Base-by-base conservation (phyloP, 2,329 filamentous ascomycete genomes). In the Phaeosphaeriaceae sp. region DNA sequence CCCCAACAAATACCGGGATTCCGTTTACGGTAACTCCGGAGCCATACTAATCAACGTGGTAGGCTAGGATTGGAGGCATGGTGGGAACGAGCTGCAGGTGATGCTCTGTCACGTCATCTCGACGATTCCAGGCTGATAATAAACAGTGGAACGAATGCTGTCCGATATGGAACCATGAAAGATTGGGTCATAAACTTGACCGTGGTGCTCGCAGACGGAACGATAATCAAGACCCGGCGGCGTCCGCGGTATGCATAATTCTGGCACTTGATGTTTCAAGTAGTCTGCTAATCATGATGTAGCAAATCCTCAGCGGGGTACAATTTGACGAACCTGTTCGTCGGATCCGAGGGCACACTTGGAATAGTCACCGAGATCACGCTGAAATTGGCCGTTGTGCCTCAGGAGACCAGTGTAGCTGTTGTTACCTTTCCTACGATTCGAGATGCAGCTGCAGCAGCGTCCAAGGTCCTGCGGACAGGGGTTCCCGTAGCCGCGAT, bases 181-280 rank as follows among this genome's bases (percentile, higher is more conserved):
- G 91, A 94, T 70, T 94, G 91, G 91, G 90, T 94, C 24, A 88
- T 94, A 71, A 93, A 93, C 69, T 78, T 94, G 57, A 94, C 91
- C 0, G 90, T 94, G 1, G 91, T 94, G 0, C 84, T 94, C 26
- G 89, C 91, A 10, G 91, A 94, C 68, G 91, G 91, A 1, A 90
- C 86, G 0, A 79, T 94, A 23, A 90, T 94, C 79, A 94, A 94
- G 80, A 94, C 91, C 0, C 85, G 90, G 55, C 84, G 88, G 48
- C 82, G 92, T n/a, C 92, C 92, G 11, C 84, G 91, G 78, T 78
- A 73, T 53, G 70, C 11, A 4, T 17, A 40, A 5, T 15, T 40
- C 15, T n/a, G 17, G 2, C 8, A 40, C 6, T 13, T n/a, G 3
- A 17, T 7, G 13, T 3, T 17, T 40, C 3, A 40, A 3, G 15